phyloP scores from a whole-genome alignment of 2,329 filamentous ascomycete species.

The Cercospora sp. region DNA sequence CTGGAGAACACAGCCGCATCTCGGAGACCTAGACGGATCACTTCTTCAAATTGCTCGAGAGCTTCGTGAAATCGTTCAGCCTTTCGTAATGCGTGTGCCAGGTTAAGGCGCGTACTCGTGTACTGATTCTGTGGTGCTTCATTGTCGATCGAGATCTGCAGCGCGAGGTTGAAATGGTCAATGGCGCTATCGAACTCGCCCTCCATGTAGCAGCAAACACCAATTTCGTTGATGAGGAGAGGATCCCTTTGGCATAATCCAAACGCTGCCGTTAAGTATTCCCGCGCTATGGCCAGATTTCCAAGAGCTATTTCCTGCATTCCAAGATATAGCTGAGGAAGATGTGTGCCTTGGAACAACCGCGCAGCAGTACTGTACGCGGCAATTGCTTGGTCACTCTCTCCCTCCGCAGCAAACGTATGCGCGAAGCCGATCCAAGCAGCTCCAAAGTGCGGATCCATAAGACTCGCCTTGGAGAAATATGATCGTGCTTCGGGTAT shows the following conservation, averaged over 20 bases:
- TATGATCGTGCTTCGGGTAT: slow-evolving; percentile 92
- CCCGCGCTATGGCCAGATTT: slow-evolving; percentile 89
- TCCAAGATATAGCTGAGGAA: slow-evolving; percentile 91
- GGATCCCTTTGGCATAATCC: slow-evolving; percentile 81
- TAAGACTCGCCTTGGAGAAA: slow-evolving; percentile 95
- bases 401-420: slow-evolving; percentile 94
- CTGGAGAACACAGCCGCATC: slow-evolving; percentile 76
- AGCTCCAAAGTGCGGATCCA: slow-evolving; percentile 95
- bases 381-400: slow-evolving; percentile 96
- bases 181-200: slow-evolving; percentile 73
- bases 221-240: slow-evolving; percentile 90
- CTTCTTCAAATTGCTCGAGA: slow-evolving; percentile 80
- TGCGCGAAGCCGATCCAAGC: slow-evolving; percentile 99
- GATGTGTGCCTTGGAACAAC: slow-evolving; percentile 92
- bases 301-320: slow-evolving; percentile 98
- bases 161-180: slow-evolving; percentile 72
- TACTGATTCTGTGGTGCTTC: slow-evolving; percentile 72
- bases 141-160: slow-evolving; percentile 75
- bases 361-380: slow-evolving; percentile 94
- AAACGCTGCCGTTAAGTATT: slow-evolving; percentile 90
- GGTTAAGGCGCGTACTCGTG: slow-evolving; percentile 80
- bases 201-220: slow-evolving; percentile 93
- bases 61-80: slow-evolving; percentile 68
- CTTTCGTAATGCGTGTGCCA: slow-evolving; percentile 83
- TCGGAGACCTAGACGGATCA: slow-evolving; percentile 74